A percentile compares a stretch with the other conserved stretches of the same genome.
Conservation (phyloP, 192 early-diverging fungal species). For the Backusella australiensis region DNA sequence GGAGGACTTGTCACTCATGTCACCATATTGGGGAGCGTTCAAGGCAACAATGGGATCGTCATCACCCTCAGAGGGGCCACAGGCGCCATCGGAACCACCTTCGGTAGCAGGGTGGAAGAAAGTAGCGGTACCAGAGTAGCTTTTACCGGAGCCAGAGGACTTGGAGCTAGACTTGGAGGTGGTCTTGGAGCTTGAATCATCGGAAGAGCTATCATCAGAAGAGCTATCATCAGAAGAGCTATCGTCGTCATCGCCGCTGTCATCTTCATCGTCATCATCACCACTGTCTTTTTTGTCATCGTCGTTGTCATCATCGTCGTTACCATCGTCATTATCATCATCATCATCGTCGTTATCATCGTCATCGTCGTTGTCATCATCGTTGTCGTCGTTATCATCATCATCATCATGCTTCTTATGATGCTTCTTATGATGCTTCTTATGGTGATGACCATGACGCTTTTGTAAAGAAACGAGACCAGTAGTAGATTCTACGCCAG, state of each 20-base stretch:
- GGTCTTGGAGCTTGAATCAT: neutral
- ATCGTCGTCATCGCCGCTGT: neutral
- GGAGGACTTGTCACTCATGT: slow-evolving; percentile 18
- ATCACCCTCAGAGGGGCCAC: slow-evolving; percentile 22
- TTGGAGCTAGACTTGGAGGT: neutral
- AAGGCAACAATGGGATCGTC: slow-evolving; percentile 17
- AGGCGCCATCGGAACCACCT: slow-evolving; percentile 26
- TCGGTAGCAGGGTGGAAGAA: slow-evolving; percentile 31
- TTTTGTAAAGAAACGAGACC: neutral
- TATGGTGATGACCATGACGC: neutral
- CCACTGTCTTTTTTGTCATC: neutral
- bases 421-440: neutral
- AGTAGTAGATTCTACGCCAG: neutral
- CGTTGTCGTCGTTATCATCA: neutral
- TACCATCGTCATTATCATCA: neutral
- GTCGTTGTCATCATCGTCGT: neutral
- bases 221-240: too few relatives aligned
- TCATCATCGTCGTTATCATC: too few relatives aligned
- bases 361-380: neutral
- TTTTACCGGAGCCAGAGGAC: neutral
- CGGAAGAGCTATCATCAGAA: neutral
- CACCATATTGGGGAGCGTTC: slow-evolving; percentile 27
- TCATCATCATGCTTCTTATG: too few relatives aligned
- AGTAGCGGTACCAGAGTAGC: slow-evolving; percentile 20
- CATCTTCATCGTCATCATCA: neutral